A percentile compares a stretch with the other conserved stretches of the same genome.
Conservation (phyloP, 1,284 basidiomycete genomes). For the Moesziomyces aphidis region DNA sequence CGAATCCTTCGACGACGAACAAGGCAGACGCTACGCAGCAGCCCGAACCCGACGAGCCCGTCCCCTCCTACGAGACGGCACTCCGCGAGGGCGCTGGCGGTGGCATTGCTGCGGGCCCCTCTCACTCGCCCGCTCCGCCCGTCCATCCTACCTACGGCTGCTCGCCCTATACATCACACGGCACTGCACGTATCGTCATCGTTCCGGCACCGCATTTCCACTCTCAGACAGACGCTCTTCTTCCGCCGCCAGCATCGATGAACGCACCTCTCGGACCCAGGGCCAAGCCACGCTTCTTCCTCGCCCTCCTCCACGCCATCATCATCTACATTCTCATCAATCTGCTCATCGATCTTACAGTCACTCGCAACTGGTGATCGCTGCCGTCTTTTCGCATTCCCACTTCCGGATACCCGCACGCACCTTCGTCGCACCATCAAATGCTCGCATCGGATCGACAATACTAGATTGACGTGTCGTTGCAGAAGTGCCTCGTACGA, state of each 20-base stretch:
- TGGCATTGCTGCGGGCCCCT: constrained; percentile 21
- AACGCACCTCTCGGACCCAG: constrained; percentile 9
- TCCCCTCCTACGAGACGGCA: constrained; percentile 49
- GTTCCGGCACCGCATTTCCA: constrained; percentile 30
- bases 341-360: constrained; percentile 29
- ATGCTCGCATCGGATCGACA: too few species aligned
- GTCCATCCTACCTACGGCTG: constrained; percentile 25
- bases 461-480: too few species aligned
- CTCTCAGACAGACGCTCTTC: constrained; percentile 10
- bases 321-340: constrained; percentile 47
- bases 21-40: background rate
- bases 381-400: background rate
- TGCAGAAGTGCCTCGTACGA: too few species aligned
- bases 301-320: constrained; percentile 30
- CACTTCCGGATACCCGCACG: background rate
- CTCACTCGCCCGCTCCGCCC: constrained; percentile 5
- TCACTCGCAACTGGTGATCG: constrained; percentile 32
- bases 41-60: constrained; percentile 32
- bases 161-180: constrained; percentile 38
- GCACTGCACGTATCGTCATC: constrained; percentile 38
- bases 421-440: constrained; percentile 1
- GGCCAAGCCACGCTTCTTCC: constrained; percentile 33
- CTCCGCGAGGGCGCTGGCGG: constrained; percentile 34
- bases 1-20: background rate
- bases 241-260: constrained; percentile 18